Conservation (phyloP, 208 protist genomes). For the Trypanosomatidae sp. region DNA sequence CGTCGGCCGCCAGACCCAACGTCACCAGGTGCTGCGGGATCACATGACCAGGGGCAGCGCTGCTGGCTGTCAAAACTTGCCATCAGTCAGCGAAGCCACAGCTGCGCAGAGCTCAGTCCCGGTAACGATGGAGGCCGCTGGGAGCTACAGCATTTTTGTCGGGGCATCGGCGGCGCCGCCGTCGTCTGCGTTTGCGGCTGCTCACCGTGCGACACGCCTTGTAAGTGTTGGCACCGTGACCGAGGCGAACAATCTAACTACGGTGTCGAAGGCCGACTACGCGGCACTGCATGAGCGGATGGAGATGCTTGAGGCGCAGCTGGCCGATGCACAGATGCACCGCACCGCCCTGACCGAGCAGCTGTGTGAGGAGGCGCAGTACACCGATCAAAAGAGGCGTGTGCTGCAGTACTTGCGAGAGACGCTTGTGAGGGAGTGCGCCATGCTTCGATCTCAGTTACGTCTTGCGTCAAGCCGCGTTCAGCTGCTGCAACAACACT, state of each 20-base stretch:
- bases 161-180: not conserved
- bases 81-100: constrained; percentile 3
- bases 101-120: not conserved
- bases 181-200: not conserved
- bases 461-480: constrained; percentile 47
- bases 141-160: not conserved
- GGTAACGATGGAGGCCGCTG: not conserved
- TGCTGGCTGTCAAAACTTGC: not conserved
- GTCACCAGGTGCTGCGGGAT: constrained; percentile 15
- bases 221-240: constrained; percentile 70
- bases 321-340: constrained; percentile 51
- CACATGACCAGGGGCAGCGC: constrained; percentile 7
- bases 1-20: not conserved
- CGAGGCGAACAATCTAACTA: constrained; percentile 62
- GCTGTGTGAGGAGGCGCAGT: constrained; percentile 56
- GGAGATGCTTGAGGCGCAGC: constrained; percentile 46
- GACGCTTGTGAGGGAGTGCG: constrained; percentile 82
- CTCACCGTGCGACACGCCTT: constrained; percentile 37
- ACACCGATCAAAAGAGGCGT: constrained; percentile 49
- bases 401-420: constrained; percentile 84
- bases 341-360: constrained; percentile 35
- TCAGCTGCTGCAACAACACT: constrained; percentile 19
- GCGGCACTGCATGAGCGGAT: constrained; percentile 33
- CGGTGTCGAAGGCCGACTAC: constrained; percentile 53
- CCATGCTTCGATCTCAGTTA: constrained; percentile 77